Evolutionary conservation across 176 grass and related monocot genomes (phyloP).

Genomic region (Avena atlantica): DNA sequence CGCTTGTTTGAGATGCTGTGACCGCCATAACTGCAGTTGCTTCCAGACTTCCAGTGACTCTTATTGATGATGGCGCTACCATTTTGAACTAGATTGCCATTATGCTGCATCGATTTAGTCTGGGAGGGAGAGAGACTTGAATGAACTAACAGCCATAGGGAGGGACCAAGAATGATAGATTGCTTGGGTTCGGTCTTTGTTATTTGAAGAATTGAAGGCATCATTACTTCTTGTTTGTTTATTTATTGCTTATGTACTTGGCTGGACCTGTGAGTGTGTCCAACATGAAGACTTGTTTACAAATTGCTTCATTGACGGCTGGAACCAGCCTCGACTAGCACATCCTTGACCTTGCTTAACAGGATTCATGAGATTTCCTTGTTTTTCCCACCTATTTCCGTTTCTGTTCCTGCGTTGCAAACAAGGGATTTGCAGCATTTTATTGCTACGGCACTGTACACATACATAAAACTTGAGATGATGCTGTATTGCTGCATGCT

Average conservation of each 20-base stretch:
- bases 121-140: not conserved
- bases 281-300: not conserved
- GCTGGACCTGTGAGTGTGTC: not conserved
- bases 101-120: not conserved
- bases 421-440: not conserved
- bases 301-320: not conserved
- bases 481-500: not conserved
- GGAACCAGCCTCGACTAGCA: not conserved
- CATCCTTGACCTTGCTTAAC: not conserved
- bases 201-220: not conserved
- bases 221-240: not conserved
- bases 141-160: not conserved
- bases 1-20: not conserved
- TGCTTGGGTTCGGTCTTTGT: not conserved
- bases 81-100: not conserved
- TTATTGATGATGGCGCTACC: not conserved
- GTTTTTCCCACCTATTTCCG: not conserved
- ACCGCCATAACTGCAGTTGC: not conserved
- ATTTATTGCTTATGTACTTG: not conserved
- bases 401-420: not conserved
- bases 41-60: not conserved
- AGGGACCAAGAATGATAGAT: not conserved
- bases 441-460: not conserved
- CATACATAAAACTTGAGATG: not conserved
- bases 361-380: not conserved